These are phyloP conservation scores for Ogataea polymorpha DNA, from an alignment of 805 yeast species.

Conservation along the genomic window DNA sequence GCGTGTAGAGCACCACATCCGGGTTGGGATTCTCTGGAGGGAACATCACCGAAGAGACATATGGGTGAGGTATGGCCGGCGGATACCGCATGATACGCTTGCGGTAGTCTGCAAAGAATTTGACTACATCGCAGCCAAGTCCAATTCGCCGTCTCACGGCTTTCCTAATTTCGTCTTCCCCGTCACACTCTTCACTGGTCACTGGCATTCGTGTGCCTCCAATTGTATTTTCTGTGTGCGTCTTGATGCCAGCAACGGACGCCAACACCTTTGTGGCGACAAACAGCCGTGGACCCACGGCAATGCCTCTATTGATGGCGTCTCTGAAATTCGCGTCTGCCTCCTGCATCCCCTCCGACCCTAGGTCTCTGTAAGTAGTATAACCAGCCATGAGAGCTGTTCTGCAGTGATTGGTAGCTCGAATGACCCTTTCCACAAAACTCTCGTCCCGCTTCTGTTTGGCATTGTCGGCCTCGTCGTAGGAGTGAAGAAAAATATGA, in stretches of 20 bases:
- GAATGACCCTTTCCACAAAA: slow-evolving; percentile 26
- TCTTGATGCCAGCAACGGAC: slow-evolving; percentile 22
- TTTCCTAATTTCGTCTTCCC: slow-evolving; percentile 26
- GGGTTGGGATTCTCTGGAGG: slow-evolving; percentile 30
- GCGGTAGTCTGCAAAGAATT: slow-evolving; percentile 29
- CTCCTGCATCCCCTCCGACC: slow-evolving; percentile 30
- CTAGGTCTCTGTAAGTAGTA: slow-evolving; percentile 31
- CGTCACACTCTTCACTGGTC: slow-evolving; percentile 28
- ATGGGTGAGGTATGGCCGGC: slow-evolving; percentile 28
- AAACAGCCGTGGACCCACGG: slow-evolving; percentile 26
- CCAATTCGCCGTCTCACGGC: slow-evolving; percentile 28
- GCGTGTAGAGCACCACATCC: slow-evolving; percentile 27
- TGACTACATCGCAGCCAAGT: slow-evolving; percentile 28
- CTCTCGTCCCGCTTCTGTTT: slow-evolving; percentile 29
- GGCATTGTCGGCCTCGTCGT: slow-evolving; percentile 27
- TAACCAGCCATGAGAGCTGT: slow-evolving; percentile 27
- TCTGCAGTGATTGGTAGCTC: slow-evolving; percentile 27
- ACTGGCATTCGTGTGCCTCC: slow-evolving; percentile 26
- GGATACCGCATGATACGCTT: slow-evolving; percentile 29
- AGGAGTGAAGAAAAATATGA: slow-evolving; percentile 29
- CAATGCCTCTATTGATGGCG: slow-evolving; percentile 27
- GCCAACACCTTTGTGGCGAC: slow-evolving; percentile 29
- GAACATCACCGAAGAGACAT: slow-evolving; percentile 25
- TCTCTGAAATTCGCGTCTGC: slow-evolving; percentile 30
- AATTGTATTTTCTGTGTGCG: slow-evolving; percentile 25